phyloP scores from a whole-genome alignment of 1,284 basidiomycete genomes.

The Puccinia polysora region DNA sequence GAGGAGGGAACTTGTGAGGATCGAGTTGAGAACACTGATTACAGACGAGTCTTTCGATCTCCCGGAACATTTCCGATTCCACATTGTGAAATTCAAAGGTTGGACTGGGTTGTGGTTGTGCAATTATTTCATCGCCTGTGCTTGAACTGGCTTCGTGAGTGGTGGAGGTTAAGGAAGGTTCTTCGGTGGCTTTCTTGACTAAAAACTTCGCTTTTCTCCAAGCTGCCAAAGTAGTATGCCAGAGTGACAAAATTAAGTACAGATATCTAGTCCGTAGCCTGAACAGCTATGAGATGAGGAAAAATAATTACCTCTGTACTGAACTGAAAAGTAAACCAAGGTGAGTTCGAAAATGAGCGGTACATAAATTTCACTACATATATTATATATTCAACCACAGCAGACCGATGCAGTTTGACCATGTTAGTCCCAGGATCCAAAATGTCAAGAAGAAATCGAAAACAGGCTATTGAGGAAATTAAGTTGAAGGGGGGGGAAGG shows the following conservation, averaged over 20 bases:
- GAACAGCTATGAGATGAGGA: not conserved
- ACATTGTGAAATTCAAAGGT: not conserved
- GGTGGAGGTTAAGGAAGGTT: not conserved
- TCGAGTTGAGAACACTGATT: not conserved
- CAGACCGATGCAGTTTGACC: too few species aligned
- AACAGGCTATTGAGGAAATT: too few species aligned
- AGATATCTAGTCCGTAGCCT: too few species aligned
- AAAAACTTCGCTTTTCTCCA: conserved; percentile 21
- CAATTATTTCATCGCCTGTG: not conserved
- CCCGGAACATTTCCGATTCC: not conserved
- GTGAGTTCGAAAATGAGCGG: conserved; percentile 14
- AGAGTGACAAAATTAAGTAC: not conserved
- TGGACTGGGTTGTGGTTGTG: not conserved
- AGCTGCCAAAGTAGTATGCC: not conserved
- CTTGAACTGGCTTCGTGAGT: not conserved
- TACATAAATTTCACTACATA: conserved; percentile 7
- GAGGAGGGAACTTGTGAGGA: not conserved
- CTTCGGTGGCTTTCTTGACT: not conserved
- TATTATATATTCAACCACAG: too few species aligned
- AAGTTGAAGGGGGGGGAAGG: too few species aligned
- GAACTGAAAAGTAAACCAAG: conserved; percentile 9
- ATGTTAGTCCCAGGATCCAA: too few species aligned
- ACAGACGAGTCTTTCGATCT: not conserved
- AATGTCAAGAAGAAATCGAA: too few species aligned
- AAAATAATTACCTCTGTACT: conserved; percentile 6